Evolutionary conservation across 2,329 filamentous ascomycete genomes (phyloP), one percentile per base, ranked within the genome.

Genomic region (Pestalotiopsis sp.): DNA sequence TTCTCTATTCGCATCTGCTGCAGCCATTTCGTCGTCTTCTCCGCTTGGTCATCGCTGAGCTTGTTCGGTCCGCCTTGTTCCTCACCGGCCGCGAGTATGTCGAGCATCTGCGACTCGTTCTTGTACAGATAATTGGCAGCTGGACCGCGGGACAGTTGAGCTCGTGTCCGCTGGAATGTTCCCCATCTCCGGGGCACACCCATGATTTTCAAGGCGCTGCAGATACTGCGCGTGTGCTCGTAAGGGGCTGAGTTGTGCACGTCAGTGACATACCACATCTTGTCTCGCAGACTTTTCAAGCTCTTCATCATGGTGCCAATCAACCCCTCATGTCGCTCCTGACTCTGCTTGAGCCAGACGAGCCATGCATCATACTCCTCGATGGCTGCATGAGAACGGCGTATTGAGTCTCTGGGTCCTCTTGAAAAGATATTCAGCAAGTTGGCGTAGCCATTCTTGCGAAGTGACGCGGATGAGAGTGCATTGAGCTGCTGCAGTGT

Each of bases 231-330:
- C 52, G 93, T 94, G 73, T 97, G 92, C 70, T 96, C 93, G 75
- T 98, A 98, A 11, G 91, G 90, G 63, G 91, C 92, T 3, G 96
- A 98, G 75, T 95, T 95, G 71, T 93, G 92, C 36, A 98, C 95
- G 78, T 98, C 94, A 1, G 93, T 95, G 70, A 96, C 93, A 78
- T 97, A 99, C 96, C 96, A 99, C 93, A 98, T 97, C 84, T 98
- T 98, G 78, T 97, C 93, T 57, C 96, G 90, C 52, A 98, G 85
- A 25, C 92, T 90, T 68, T 91, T 89, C 49, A 96, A 85, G 4
- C 89, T 89, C 69, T 86, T 85, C 86, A 93, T 92, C 88, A 94
- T 93, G 4, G 89, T 86, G 56, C 94, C 91, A 45, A 95, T 91
- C 13, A 90, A 87, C 2, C 86, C 87, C 74, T 95, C 93, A 62